These are phyloP conservation scores for Cadophora malorum DNA, from an alignment of 2,329 filamentous ascomycete genomes.

Conservation along the genomic window DNA sequence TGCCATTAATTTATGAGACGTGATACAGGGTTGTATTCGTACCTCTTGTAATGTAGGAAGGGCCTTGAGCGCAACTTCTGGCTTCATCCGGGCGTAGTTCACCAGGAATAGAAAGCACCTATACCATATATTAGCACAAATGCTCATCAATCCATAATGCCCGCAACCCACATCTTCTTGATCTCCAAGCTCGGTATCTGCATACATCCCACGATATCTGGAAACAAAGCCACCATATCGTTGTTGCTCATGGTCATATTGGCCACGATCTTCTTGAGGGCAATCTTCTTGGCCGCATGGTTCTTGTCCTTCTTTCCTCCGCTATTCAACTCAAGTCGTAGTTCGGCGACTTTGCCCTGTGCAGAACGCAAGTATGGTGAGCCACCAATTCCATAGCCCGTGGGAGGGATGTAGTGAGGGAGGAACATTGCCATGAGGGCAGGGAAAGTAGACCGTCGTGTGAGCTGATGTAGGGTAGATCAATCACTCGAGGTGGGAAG, in stretches of 20 bases:
- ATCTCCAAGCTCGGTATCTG: conserved; percentile 92
- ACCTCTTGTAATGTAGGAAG: conserved; percentile 85
- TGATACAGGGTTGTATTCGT: no score
- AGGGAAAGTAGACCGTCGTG: background rate
- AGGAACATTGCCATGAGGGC: conserved; percentile 41
- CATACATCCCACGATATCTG: conserved; percentile 96
- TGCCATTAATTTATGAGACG: no score
- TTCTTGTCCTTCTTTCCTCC: conserved; percentile 99
- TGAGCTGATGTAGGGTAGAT: conserved; percentile 19
- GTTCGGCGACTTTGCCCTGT: conserved; percentile 98
- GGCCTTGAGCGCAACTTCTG: conserved; percentile 91
- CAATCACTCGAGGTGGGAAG: conserved; percentile 19
- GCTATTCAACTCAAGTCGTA: conserved; percentile 91
- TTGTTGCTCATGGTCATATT: conserved; percentile 99
- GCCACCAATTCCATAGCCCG: conserved; percentile 36
- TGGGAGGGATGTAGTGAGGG: conserved; percentile 41
- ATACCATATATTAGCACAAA: conserved; percentile 37
- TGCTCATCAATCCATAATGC: background rate
- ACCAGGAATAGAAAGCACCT: conserved; percentile 98
- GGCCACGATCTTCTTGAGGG: conserved; percentile 98
- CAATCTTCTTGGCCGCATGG: conserved; percentile 92
- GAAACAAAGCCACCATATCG: conserved; percentile 97
- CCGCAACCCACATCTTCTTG: conserved; percentile 88
- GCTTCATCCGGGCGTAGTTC: conserved; percentile 94
- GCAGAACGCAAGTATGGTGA: conserved; percentile 48